Base-by-base conservation (phyloP, 2,329 filamentous ascomycete species). In the Malbranchea zuffiana region DNA sequence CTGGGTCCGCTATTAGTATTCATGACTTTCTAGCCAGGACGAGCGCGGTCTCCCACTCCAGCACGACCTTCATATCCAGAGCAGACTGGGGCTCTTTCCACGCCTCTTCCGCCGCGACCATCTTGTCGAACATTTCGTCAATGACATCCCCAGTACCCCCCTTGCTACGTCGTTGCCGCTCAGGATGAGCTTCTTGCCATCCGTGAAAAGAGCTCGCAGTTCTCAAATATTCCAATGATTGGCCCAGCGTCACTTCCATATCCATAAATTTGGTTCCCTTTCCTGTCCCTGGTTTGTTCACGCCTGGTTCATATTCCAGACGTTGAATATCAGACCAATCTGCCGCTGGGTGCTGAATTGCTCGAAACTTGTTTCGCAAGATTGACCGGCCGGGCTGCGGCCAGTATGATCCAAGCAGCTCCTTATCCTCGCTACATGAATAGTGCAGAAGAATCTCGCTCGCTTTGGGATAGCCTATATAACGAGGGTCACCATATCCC, bases 401-500 rank as follows among this genome's bases (percentile, higher is more conserved):
- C 77, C 75, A 80, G 53, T 71, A 77, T 11, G 55, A 54, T 0
- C 71, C 73, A 61, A 81, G 59, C 20, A 66, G 45, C 0, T 67
- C 61, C 20, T 69, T 63, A 20, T 59, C 63, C 11, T 61, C 51
- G 5, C 65, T 68, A 56, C 78, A 78, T 41, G 68, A 65, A 45
- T 72, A 79, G 18, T 59, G 54, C 48, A 72, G 60, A 49, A 78
- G 62, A 16, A 79, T 62, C 29, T 52, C 50, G 16, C 69, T 75
- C 11, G 72, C 72, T 21, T 50, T 48, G 5, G 69, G 66, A 44
- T 65, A 65, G 15, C 71, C 67, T 11, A 75, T 55, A 35, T 80
- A 65, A 21, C 75, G 61, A 49, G 72, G 74, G 54, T 80, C 76
- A 48, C 73, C 75, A 54, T 80, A 80, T 2, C 74, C 75, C 72